Evolutionary conservation across 139 green algal species (phyloP).

Genomic region (Chlamydomonas applanata): DNA sequence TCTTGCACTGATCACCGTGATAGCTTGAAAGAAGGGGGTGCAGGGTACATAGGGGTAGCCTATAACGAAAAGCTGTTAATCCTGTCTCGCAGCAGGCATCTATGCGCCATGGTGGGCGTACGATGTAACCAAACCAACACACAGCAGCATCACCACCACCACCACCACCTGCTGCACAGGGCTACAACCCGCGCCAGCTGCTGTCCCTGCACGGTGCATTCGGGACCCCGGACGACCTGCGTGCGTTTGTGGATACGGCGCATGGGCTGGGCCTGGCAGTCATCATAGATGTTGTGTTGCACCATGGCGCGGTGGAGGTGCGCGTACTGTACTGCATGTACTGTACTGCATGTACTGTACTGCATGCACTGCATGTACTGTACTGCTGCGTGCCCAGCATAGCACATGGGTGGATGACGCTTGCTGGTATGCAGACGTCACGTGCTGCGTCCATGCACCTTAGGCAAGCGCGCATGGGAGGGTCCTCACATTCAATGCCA

Average conservation of each 20-base stretch:
- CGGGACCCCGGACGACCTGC: conserved; percentile 60
- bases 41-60: conserved; percentile 4
- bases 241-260: conserved; percentile 54
- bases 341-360: too few relatives aligned
- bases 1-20: too few relatives aligned
- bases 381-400: too few relatives aligned
- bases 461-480: too few relatives aligned
- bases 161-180: conserved; percentile 9
- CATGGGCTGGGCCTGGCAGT: conserved; percentile 55
- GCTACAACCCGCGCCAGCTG: conserved; percentile 67
- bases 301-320: conserved; percentile 52
- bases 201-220: conserved; percentile 36
- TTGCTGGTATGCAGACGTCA: too few relatives aligned
- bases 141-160: too few relatives aligned
- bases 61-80: conserved; percentile 1
- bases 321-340: too few relatives aligned
- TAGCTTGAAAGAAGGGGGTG: too few relatives aligned
- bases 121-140: conserved; percentile 12
- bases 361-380: too few relatives aligned
- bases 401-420: too few relatives aligned
- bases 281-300: conserved; percentile 70
- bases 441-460: too few relatives aligned
- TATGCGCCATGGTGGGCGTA: too few relatives aligned
- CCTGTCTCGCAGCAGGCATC: conserved; percentile 23
- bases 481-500: not conserved